Base-by-base conservation (phyloP, 495 filamentous ascomycete species). In the Tuber calosporum region DNA sequence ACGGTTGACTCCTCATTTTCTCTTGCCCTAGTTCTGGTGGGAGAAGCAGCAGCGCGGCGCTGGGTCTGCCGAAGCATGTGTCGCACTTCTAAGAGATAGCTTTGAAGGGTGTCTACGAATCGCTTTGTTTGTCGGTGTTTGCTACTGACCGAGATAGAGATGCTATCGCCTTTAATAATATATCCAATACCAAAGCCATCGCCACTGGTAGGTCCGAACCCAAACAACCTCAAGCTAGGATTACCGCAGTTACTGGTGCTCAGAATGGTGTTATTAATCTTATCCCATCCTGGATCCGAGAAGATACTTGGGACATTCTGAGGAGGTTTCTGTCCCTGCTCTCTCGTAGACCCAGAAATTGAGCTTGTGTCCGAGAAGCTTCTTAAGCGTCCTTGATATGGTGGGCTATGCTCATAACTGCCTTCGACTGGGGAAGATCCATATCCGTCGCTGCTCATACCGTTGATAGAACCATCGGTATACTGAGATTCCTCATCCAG, bases 211-310 rank as follows among this genome's bases (percentile, higher is more conserved):
- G 95, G 95, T 0, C 95, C 95, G 83, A 99, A 99, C 17, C 95
- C 95, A 79, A 99, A 99, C 68, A 97, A 93, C 1, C 95, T 90
- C 20, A 99, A 87, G n/a, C 91, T 94, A 2, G 95, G 95, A 83
- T 99, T 99, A 72, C 95, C 95, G 83, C 95, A 99, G 84, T 99
- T 99, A n/a, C 93, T 97, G 1, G 95, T 97, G 42, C 92, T 95
- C 30, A 99, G 85, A 78, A 98, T 92, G 22, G 95, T 97, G 76
- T 88, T 96, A 85, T 97, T 97, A 73, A 97, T 87, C 77, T 91
- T 93, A 83, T 97, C 94, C 93, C 94, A 99, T 66, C 93, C 95
- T 0, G 87, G 71, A 79, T 99, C 95, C 67, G 89, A 90, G 83
- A 99, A 99, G 77, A 97, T 87, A 62, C 89, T 84, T 1, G 94